Evolutionary conservation across 257 asterid species (phyloP).

Genomic region (Striga asiatica): DNA sequence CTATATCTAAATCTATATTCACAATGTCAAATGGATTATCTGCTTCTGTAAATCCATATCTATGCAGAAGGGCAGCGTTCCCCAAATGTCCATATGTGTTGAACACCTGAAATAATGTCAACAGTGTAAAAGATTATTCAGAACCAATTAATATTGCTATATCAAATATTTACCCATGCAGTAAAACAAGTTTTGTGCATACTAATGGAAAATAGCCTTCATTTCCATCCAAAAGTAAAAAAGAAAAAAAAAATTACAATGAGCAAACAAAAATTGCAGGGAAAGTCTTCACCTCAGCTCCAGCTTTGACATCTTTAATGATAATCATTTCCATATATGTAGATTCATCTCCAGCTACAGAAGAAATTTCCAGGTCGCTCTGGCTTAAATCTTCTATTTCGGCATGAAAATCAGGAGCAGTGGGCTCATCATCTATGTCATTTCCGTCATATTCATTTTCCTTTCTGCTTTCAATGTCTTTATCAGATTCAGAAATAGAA

Average conservation of each 20-base stretch:
- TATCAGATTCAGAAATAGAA: conserved; percentile 39
- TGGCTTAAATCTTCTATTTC: conserved; percentile 22
- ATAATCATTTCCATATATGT: conserved; percentile 67
- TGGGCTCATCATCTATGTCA: conserved; percentile 24
- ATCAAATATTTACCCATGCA: not conserved
- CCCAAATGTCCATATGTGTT: conserved; percentile 68
- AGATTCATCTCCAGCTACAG: conserved; percentile 32
- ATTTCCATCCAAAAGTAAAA: not conserved
- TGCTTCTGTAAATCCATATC: conserved; percentile 84
- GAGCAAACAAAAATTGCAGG: not conserved
- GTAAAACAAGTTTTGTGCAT: not conserved
- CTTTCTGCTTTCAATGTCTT: conserved; percentile 24
- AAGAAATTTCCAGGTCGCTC: conserved; percentile 40
- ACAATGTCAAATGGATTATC: conserved; percentile 63
- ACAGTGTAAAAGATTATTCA: conserved; percentile 22
- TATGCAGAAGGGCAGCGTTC: conserved; percentile 90
- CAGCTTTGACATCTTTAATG: conserved; percentile 67
- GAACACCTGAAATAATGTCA: not conserved
- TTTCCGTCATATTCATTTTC: conserved; percentile 20
- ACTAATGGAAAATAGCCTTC: not conserved
- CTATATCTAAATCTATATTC: conserved; percentile 55
- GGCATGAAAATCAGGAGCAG: conserved; percentile 20
- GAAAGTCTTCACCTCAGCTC: conserved; percentile 45
- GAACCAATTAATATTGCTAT: conserved; percentile 10
- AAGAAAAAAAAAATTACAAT: not conserved